Base-by-base conservation (phyloP, 495 filamentous ascomycete genomes). In the Glarea lozoyensis region DNA sequence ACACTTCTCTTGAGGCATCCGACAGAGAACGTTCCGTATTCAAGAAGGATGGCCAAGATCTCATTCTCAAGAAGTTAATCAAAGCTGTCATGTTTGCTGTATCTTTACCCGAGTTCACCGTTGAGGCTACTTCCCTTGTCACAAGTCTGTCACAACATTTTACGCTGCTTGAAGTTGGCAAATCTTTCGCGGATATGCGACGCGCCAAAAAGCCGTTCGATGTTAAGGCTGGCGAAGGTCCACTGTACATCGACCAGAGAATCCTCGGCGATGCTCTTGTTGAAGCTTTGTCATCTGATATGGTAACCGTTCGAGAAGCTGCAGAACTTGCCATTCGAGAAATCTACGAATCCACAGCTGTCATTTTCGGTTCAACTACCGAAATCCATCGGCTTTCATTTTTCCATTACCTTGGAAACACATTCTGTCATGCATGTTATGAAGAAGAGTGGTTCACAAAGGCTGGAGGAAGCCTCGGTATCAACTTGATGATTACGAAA, bases 381-480 rank as follows among this genome's bases (percentile, higher is more conserved):
- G 70, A 81, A 30, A 78, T 86, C 9, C 69, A 80, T 10, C 76
- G 78, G 39, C 66, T 97, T 9, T 73, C 76, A 1, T 88, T 96
- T 61, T 99, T 96, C 62, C 67, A 70, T 46, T 80, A 88, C 54
- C 66, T 97, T 10, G 77, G 81, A 16, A 80, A 78, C 43, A 75
- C 78, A 0, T 95, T 96, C 62, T 88, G 84, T 50, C 93, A 99
- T 59, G 84, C 84, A 48, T 99, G 93, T 57, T 84, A 95, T 46
- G 86, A 88, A 50, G 89, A 96, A 57, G 89, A 97, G 49, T 99
- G 93, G 93, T 97, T 89, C 55, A 85, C 87, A 11, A 99, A 99
- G 55, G 79, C 86, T 15, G 90, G 89, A 44, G 93, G 93, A 12
- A 86, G 84, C 27, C 60, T 90, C 16, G 93, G 93, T 34, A 94